phyloP scores from a whole-genome alignment of 768 basidiomycete species.

The Lanmaoa pseudosensibilis region DNA sequence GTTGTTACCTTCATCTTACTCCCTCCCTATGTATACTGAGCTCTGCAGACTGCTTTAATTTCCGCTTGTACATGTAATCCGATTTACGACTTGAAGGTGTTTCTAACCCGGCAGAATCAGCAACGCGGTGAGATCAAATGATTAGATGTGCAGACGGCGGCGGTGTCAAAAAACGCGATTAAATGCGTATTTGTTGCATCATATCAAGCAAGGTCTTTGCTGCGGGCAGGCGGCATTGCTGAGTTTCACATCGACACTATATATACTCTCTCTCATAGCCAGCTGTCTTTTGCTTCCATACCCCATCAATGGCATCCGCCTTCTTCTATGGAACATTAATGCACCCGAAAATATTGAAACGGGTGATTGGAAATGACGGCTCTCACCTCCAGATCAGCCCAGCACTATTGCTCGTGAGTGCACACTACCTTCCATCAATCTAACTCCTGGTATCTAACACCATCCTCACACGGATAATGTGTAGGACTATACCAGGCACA shows the following conservation, averaged over 20 bases:
- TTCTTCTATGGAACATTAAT: conserved; percentile 93
- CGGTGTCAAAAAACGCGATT: too few relatives aligned
- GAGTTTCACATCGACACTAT: neutral
- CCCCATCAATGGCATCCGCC: conserved; percentile 40
- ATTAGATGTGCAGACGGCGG: too few relatives aligned
- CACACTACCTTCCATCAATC: neutral
- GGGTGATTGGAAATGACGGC: conserved; percentile 73
- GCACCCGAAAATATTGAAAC: conserved; percentile 78
- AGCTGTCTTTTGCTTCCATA: neutral
- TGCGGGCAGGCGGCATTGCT: too few relatives aligned
- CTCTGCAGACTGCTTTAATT: too few relatives aligned
- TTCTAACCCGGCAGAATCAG: too few relatives aligned
- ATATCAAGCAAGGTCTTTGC: too few relatives aligned
- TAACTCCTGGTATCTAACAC: neutral
- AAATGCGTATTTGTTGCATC: too few relatives aligned
- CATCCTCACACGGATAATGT: neutral
- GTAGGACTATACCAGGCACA: conserved; percentile 80
- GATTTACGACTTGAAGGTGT: too few relatives aligned
- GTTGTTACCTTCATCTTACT: too few relatives aligned
- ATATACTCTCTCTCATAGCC: neutral
- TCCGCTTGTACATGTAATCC: too few relatives aligned
- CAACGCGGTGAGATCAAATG: too few relatives aligned
- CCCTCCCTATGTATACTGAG: too few relatives aligned
- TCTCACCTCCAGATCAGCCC: conserved; percentile 64
- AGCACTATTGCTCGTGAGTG: conserved; percentile 68